A percentile compares a stretch with the other conserved stretches of the same genome.
Evolutionary conservation across 768 basidiomycete genomes (phyloP).

Genomic region (Tricholomella constricta): DNA sequence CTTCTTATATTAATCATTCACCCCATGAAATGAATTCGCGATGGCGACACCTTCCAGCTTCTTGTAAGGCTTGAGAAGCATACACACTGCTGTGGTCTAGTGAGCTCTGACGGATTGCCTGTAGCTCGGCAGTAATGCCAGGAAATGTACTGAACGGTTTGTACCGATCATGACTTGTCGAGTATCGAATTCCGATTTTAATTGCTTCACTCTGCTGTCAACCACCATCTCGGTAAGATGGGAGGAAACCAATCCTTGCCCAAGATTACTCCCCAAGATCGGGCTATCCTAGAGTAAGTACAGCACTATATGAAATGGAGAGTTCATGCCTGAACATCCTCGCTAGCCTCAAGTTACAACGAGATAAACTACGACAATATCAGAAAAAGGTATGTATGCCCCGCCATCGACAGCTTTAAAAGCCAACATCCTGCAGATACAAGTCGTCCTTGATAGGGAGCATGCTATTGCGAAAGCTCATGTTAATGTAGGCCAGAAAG

Average conservation of each 20-base stretch:
- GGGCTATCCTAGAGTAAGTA: conserved; percentile 92
- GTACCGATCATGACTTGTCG: neutral
- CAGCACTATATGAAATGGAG: conserved; percentile 12
- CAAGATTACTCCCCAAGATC: conserved; percentile 91
- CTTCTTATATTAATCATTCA: neutral
- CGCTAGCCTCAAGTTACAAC: conserved; percentile 87
- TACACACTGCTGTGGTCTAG: neutral
- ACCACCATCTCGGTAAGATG: conserved; percentile 40
- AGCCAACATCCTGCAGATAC: conserved; percentile 60
- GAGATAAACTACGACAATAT: conserved; percentile 94
- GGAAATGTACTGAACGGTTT: too few species aligned
- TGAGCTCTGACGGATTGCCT: too few species aligned
- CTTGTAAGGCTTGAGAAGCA: neutral
- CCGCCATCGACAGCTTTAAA: neutral
- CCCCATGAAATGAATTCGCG: neutral
- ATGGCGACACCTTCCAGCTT: neutral
- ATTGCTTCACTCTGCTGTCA: neutral
- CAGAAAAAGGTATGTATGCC: conserved; percentile 74
- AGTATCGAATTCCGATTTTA: too few species aligned
- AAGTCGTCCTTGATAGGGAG: conserved; percentile 84
- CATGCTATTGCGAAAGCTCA: conserved; percentile 86
- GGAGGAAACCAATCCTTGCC: conserved; percentile 74
- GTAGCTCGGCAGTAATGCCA: too few species aligned
- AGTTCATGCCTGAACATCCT: conserved; percentile 10
- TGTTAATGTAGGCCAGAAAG: conserved; percentile 79